Percentiles rank a stretch among this genome's conserved stretches.
phyloP scores from a whole-genome alignment of 805 yeast genomes.

The Barnettozyma siamensis region DNA sequence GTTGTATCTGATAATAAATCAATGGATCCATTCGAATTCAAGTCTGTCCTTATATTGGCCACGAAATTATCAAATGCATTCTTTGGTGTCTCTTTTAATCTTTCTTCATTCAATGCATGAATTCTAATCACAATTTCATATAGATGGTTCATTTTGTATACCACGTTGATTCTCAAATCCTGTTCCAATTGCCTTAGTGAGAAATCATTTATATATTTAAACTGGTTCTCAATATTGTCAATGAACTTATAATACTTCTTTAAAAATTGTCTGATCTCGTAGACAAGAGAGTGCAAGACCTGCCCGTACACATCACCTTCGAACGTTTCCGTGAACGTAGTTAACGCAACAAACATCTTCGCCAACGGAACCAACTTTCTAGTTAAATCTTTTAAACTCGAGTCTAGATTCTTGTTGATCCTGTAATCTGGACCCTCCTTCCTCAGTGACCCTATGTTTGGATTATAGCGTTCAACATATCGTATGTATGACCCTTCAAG shows the following conservation, averaged over 20 bases:
- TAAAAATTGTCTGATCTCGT: constrained; percentile 44
- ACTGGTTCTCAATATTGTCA: constrained; percentile 47
- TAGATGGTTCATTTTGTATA: constrained; percentile 44
- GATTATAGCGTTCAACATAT: constrained; percentile 57
- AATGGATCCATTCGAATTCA: constrained; percentile 37
- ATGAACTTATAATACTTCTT: constrained; percentile 30
- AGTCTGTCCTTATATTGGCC: constrained; percentile 33
- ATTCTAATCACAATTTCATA: constrained; percentile 52
- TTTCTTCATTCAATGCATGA: constrained; percentile 38
- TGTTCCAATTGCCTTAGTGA: constrained; percentile 58
- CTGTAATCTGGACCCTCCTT: constrained; percentile 71
- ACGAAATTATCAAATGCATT: constrained; percentile 38
- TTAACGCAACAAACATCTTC: constrained; percentile 52
- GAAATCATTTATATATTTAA: constrained; percentile 42
- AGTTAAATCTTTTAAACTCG: constrained; percentile 65
- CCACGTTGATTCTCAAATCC: constrained; percentile 32
- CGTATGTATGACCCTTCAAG: constrained; percentile 74
- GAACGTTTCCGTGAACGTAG: constrained; percentile 56
- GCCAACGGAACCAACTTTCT: constrained; percentile 58
- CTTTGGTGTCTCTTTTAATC: constrained; percentile 28
- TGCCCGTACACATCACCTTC: constrained; percentile 55
- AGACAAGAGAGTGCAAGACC: constrained; percentile 68
- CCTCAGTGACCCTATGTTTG: constrained; percentile 32
- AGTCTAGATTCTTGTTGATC: constrained; percentile 66
- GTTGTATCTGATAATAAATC: constrained; percentile 49